These are phyloP conservation scores for Pyrenophora graminea DNA, from an alignment of 2,329 filamentous ascomycete genomes.

Conservation along the genomic window DNA sequence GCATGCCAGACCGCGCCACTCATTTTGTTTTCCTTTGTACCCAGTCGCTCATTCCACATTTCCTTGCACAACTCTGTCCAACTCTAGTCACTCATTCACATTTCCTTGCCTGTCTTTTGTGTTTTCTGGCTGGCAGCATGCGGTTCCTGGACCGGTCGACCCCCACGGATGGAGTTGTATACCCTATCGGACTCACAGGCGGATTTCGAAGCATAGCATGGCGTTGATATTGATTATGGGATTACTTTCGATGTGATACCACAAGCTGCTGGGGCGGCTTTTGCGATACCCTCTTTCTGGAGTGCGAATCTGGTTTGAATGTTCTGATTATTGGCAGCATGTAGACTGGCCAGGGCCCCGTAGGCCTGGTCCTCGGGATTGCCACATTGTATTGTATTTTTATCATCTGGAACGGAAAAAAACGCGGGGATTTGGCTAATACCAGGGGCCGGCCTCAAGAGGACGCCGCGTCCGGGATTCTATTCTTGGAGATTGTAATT, in stretches of 20 bases:
- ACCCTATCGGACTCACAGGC: slow-evolving; percentile 1
- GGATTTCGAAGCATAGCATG: slow-evolving; percentile 24
- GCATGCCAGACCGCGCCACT: slow-evolving; percentile 41
- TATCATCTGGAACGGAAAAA: background rate
- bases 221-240: slow-evolving; percentile 28
- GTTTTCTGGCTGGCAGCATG: slow-evolving; percentile 29
- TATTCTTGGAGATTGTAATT: slow-evolving; percentile 27
- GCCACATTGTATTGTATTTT: slow-evolving; percentile 8
- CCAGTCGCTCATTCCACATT: slow-evolving; percentile 37
- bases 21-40: slow-evolving; percentile 45
- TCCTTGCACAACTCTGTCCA: slow-evolving; percentile 32
- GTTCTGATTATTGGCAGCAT: slow-evolving; percentile 6
- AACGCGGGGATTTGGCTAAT: slow-evolving; percentile 2
- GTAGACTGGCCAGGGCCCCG: slow-evolving; percentile 4
- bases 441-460: slow-evolving; percentile 7
- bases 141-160: slow-evolving; percentile 11
- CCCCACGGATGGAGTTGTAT: background rate
- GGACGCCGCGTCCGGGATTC: slow-evolving; percentile 1
- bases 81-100: slow-evolving; percentile 12
- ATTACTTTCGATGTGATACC: slow-evolving; percentile 31
- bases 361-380: slow-evolving; percentile 1
- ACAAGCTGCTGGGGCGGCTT: slow-evolving; percentile 25
- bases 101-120: slow-evolving; percentile 14
- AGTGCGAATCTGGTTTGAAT: slow-evolving; percentile 5
- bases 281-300: slow-evolving; percentile 25